phyloP scores from a whole-genome alignment of 768 basidiomycete species.

The Ephemerocybe angulata region DNA sequence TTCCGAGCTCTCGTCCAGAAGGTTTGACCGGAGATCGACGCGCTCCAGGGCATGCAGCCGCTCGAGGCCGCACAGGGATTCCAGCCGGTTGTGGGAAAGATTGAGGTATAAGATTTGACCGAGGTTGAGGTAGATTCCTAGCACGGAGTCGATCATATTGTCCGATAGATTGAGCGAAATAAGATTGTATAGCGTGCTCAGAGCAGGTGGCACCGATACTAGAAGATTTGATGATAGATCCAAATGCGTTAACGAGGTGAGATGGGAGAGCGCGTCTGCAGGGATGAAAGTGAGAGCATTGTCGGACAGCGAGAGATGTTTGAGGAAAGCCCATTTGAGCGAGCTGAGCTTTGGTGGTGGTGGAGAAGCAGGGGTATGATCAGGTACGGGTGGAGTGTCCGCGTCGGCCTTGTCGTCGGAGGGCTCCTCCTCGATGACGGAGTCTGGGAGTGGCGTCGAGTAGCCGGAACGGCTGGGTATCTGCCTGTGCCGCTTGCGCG shows the following conservation, averaged over 20 bases:
- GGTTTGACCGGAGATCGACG: conserved; percentile 78
- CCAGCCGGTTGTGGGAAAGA: conserved; percentile 81
- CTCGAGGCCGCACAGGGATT: conserved; percentile 94
- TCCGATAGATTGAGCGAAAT: conserved; percentile 91
- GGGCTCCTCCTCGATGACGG: conserved; percentile 22
- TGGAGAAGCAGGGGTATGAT: conserved; percentile 23
- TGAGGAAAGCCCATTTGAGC: conserved; percentile 72
- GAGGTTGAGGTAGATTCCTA: conserved; percentile 79
- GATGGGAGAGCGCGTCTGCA: conserved; percentile 56
- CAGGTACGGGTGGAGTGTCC: conserved; percentile 3
- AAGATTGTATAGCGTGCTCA: conserved; percentile 73
- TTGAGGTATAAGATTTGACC: conserved; percentile 77
- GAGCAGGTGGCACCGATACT: conserved; percentile 78
- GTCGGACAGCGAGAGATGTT: conserved; percentile 72
- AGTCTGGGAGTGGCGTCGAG: conserved; percentile 14
- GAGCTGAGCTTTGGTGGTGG: conserved; percentile 44
- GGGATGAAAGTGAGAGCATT: conserved; percentile 81
- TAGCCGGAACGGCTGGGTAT: conserved; percentile 28
- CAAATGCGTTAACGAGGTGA: conserved; percentile 74
- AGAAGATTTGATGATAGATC: conserved; percentile 91
- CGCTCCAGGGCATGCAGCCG: conserved; percentile 81
- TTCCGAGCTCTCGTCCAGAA: conserved; percentile 79
- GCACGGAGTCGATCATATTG: conserved; percentile 96
- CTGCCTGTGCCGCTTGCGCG: conserved; percentile 42
- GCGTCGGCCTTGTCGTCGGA: conserved; percentile 18